Evolutionary conservation across 2,329 filamentous ascomycete genomes (phyloP), one percentile per base, ranked within the genome.

Genomic region (Rhinocladiella mackenziei): DNA sequence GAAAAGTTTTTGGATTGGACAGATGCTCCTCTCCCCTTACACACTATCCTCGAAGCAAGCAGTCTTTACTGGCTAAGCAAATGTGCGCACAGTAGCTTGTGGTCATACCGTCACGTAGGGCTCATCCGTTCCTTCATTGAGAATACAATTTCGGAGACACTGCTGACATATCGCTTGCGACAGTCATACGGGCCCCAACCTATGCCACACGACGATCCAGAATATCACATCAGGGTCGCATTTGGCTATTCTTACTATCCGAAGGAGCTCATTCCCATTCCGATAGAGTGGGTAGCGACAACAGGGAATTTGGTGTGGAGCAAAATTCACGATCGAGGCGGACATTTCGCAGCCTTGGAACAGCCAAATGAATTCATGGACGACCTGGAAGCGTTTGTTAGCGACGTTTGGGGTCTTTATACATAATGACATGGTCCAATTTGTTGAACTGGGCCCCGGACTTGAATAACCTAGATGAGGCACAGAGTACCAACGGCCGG

Each of bases 331-430:
- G 42, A 41, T 5, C 26, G 42, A 55, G 76, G 76, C 11, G 76
- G 77, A 0, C 76, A 78, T 59, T 78, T 78, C 55, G 73, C 76
- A 1, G 61, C 65, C 1, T 58, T 68, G 7, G 69, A 73, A 29
- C 65, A 68, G 15, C 66, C 67, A 0, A 55, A 63, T 45, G 57
- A 65, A 1, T 53, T 76, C 33, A 68, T 72, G 49, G 64, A 63
- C 8, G 70, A 71, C 39, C 56, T 74, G 30, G 64, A 65, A 47
- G 55, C 55, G 2, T 67, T 66, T 49, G 53, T 64, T 8, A 42
- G 56, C 19, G 15, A 37, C 13, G 50, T 45, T 4, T 51, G 50
- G 50, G n/a, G n/a, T n/a, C n/a, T n/a, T n/a, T n/a, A n/a, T n/a
- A n/a, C n/a, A n/a, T n/a, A n/a, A n/a, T n/a, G n/a, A n/a, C n/a